Conservation (phyloP, 2,329 filamentous ascomycete genomes). For the Raffaelea ambrosiae region DNA sequence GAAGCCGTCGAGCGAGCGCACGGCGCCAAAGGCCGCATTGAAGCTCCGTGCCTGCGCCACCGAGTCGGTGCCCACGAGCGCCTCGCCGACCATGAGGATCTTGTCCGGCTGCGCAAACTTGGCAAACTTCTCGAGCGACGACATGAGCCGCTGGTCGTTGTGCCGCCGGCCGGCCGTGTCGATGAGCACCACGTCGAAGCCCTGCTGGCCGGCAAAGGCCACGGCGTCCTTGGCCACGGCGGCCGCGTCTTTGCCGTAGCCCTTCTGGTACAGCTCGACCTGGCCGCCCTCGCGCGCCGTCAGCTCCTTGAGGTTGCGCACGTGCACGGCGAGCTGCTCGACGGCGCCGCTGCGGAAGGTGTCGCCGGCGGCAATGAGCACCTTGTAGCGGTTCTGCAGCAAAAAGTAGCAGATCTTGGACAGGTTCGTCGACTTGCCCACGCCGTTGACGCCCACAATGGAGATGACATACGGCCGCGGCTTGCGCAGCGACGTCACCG, state of each 20-base stretch:
- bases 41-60: conserved; percentile 96
- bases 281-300: conserved; percentile 69
- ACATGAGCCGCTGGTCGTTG: conserved; percentile 95
- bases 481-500: conserved; percentile 52
- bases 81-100: conserved; percentile 89
- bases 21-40: conserved; percentile 80
- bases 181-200: conserved; percentile 90
- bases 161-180: conserved; percentile 92
- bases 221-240: conserved; percentile 93
- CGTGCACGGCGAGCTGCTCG: conserved; percentile 92
- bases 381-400: conserved; percentile 92
- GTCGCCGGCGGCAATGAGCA: conserved; percentile 88
- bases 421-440: conserved; percentile 95
- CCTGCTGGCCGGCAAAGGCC: conserved; percentile 61
- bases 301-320: conserved; percentile 85
- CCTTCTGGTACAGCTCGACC: conserved; percentile 92
- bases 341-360: conserved; percentile 97
- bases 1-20: conserved; percentile 81
- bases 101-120: conserved; percentile 95
- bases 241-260: conserved; percentile 95
- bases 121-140: conserved; percentile 91
- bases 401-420: conserved; percentile 98
- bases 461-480: conserved; percentile 90
- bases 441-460: conserved; percentile 96
- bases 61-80: conserved; percentile 88